Percentiles rank a stretch among this genome's conserved stretches.
These are phyloP conservation scores for Phytophthora sansomeana DNA, from an alignment of 352 stramenopile species.

Conservation along the genomic window DNA sequence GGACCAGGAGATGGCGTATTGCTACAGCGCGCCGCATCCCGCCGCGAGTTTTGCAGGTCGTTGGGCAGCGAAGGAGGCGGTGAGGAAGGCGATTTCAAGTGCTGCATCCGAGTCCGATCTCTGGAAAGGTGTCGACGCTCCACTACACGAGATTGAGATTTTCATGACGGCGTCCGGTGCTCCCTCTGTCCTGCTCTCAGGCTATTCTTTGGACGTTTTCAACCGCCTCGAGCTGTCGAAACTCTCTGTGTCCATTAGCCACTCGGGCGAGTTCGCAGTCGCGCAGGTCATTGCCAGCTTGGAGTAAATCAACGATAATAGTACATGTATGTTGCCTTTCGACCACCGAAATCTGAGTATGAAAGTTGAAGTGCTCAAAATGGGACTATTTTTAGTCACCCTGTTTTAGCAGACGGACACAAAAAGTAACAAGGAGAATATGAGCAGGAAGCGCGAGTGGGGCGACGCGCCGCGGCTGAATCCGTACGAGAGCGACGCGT, in stretches of 20 bases:
- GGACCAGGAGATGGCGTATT: constrained; percentile 87
- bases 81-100: constrained; percentile 92
- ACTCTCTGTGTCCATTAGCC: constrained; percentile 89
- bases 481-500: constrained; percentile 31
- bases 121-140: constrained; percentile 76
- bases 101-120: constrained; percentile 68
- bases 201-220: constrained; percentile 81
- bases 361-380: background rate
- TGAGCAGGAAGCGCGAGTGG: constrained; percentile 35
- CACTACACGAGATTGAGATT: constrained; percentile 89
- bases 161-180: constrained; percentile 82
- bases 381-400: background rate
- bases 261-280: constrained; percentile 89
- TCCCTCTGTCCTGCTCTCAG: constrained; percentile 79
- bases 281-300: constrained; percentile 84
- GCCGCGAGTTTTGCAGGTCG: constrained; percentile 87
- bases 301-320: no score
- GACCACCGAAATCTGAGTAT: no score
- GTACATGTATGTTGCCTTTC: no score
- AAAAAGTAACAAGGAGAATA: constrained; percentile 1
- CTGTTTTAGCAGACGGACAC: background rate
- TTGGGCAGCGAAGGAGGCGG: constrained; percentile 91
- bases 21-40: constrained; percentile 79
- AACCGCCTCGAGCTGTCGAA: constrained; percentile 75
- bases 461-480: constrained; percentile 1